phyloP scores from a whole-genome alignment of 164 flowering plant species.

The Macadamia integrifolia region DNA sequence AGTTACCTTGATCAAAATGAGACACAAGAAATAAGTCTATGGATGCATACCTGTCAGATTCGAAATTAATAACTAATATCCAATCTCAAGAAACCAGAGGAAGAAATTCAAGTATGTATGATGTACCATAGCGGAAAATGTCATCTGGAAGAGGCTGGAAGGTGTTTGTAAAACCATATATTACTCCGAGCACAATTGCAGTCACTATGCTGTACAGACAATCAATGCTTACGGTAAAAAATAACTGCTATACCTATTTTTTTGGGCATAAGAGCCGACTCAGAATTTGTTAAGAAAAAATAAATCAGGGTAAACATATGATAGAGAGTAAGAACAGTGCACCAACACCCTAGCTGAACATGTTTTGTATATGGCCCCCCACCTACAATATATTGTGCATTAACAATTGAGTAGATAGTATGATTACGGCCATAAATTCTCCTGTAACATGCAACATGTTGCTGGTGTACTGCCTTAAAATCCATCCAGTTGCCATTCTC shows the following conservation, averaged over 20 bases:
- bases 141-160: conserved; percentile 74
- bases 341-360: background rate
- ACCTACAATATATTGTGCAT: background rate
- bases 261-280: background rate
- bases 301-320: background rate
- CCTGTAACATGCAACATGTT: background rate
- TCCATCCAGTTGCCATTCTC: background rate
- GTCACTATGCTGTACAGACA: conserved; percentile 59
- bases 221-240: conserved; percentile 3
- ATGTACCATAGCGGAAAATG: conserved; percentile 66
- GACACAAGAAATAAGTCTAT: background rate
- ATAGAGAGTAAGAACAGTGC: background rate
- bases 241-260: background rate
- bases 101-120: conserved; percentile 36
- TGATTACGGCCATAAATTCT: background rate
- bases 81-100: background rate
- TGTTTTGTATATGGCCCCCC: background rate
- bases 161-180: conserved; percentile 47
- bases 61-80: too few relatives aligned
- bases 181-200: conserved; percentile 58
- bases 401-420: background rate
- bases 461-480: background rate
- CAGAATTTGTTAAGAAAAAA: background rate
- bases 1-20: background rate
- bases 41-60: too few relatives aligned